Conservation (phyloP, 1,139 yeast species). For the Magnusiomyces tetraspermus region DNA sequence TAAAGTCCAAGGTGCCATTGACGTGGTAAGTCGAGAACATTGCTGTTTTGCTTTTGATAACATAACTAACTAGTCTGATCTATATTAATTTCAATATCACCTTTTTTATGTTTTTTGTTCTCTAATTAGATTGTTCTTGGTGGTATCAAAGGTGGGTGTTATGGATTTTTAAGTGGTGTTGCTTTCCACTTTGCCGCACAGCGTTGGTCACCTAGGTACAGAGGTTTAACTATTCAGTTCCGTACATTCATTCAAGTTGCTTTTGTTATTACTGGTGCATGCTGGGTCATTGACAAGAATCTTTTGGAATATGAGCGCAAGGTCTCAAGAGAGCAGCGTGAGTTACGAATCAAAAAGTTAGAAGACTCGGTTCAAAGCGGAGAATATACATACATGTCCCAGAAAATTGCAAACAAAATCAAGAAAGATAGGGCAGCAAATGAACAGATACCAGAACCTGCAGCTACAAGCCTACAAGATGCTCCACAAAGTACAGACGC, state of each 20-base stretch:
- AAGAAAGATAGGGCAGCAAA: neutral
- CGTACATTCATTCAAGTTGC: slow-evolving; percentile 25
- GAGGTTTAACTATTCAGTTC: slow-evolving; percentile 24
- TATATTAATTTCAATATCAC: too few species aligned
- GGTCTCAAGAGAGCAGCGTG: slow-evolving; percentile 19
- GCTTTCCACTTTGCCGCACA: slow-evolving; percentile 18
- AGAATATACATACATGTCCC: slow-evolving; percentile 18
- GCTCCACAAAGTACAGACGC: too few species aligned
- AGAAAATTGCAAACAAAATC: neutral
- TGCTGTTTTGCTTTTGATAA: neutral
- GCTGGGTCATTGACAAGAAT: slow-evolving; percentile 23
- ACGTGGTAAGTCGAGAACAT: slow-evolving; percentile 20
- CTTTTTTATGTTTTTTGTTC: too few species aligned
- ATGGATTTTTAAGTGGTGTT: slow-evolving; percentile 23
- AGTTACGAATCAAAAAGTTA: slow-evolving; percentile 17
- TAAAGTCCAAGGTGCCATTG: slow-evolving; percentile 25
- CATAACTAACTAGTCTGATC: neutral
- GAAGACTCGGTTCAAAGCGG: slow-evolving; percentile 27
- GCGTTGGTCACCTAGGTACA: slow-evolving; percentile 23
- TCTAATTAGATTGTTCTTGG: slow-evolving; percentile 21
- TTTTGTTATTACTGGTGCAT: slow-evolving; percentile 25
- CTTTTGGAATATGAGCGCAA: slow-evolving; percentile 23
- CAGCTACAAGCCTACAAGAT: too few species aligned
- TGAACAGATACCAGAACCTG: too few species aligned
- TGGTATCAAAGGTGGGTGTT: slow-evolving; percentile 23